Conservation (phyloP, 495 filamentous ascomycete species). For the Penicillium malachiteum region DNA sequence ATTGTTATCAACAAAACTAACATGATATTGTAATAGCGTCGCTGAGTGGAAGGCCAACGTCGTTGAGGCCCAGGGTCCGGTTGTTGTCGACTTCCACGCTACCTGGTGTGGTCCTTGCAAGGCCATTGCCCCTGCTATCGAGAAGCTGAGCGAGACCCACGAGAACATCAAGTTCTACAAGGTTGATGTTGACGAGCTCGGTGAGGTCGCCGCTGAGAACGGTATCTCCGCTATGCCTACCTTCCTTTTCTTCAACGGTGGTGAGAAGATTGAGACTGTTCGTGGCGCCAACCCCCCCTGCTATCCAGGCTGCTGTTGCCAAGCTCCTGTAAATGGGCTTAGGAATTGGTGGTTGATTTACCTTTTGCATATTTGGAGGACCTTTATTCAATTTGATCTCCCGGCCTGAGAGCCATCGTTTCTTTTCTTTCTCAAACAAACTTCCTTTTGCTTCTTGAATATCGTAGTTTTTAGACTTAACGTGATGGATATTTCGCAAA, state of each 20-base stretch:
- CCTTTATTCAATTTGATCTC: conserved; percentile 1
- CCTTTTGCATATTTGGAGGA: background rate
- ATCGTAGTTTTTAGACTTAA: background rate
- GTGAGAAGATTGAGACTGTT: conserved; percentile 64
- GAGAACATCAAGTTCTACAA: conserved; percentile 74
- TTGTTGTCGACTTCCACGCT: conserved; percentile 86
- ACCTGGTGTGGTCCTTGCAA: conserved; percentile 97
- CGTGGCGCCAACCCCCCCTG: conserved; percentile 78
- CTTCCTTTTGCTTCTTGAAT: background rate
- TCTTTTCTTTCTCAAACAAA: conserved; percentile 5
- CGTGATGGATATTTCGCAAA: background rate
- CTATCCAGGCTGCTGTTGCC: conserved; percentile 54
- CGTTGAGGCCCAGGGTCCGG: conserved; percentile 45
- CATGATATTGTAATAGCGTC: conserved; percentile 46
- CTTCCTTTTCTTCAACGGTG: conserved; percentile 81
- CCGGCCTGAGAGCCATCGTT: background rate
- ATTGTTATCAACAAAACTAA: conserved; percentile 1
- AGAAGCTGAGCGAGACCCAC: conserved; percentile 58
- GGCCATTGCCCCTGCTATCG: conserved; percentile 73
- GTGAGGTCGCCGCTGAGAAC: conserved; percentile 74
- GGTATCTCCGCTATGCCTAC: conserved; percentile 95
- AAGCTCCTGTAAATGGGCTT: background rate
- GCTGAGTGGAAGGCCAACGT: conserved; percentile 52
- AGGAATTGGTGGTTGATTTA: background rate
- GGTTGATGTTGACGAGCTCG: conserved; percentile 84